phyloP scores from a whole-genome alignment of 2,329 filamentous ascomycete genomes.

The Aspergillus fumigatus region DNA sequence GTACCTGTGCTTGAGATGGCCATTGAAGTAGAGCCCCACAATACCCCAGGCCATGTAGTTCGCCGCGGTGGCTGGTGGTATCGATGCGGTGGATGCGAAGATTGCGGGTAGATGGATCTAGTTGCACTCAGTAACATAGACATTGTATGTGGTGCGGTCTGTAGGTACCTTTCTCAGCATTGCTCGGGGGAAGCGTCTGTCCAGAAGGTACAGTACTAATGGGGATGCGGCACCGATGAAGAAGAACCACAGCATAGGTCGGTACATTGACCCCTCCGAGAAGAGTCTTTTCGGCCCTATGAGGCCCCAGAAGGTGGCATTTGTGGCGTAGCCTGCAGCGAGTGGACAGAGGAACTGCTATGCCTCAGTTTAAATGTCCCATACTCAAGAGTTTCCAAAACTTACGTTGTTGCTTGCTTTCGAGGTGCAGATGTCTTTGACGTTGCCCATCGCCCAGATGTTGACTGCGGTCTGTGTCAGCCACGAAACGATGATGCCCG shows the following conservation, averaged over 20 bases:
- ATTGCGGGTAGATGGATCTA: conserved; percentile 13
- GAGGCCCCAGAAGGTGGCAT: conserved; percentile 55
- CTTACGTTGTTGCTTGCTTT: conserved; percentile 44
- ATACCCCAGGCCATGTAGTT: conserved; percentile 65
- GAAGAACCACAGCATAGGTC: conserved; percentile 63
- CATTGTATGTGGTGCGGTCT: background rate
- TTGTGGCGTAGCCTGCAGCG: conserved; percentile 1
- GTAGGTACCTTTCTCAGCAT: conserved; percentile 53
- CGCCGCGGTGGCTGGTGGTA: conserved; percentile 64
- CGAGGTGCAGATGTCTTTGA: conserved; percentile 45
- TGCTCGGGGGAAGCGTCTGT: conserved; percentile 56
- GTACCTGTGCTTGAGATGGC: conserved; percentile 55
- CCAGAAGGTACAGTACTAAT: conserved; percentile 52
- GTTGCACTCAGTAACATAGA: background rate
- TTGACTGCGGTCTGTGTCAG: conserved; percentile 43
- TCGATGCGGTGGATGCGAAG: conserved; percentile 12
- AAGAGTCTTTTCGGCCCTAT: conserved; percentile 66
- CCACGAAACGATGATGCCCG: conserved; percentile 44
- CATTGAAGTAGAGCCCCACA: conserved; percentile 62
- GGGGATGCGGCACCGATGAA: conserved; percentile 59
- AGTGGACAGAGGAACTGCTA: background rate
- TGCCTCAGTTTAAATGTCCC: background rate
- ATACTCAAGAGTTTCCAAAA: background rate
- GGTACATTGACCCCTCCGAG: conserved; percentile 55
- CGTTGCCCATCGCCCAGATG: conserved; percentile 43